Evolutionary conservation across 2,329 filamentous ascomycete species (phyloP), one percentile per base, ranked within the genome.

Genomic region (Phyllachora maydis): DNA sequence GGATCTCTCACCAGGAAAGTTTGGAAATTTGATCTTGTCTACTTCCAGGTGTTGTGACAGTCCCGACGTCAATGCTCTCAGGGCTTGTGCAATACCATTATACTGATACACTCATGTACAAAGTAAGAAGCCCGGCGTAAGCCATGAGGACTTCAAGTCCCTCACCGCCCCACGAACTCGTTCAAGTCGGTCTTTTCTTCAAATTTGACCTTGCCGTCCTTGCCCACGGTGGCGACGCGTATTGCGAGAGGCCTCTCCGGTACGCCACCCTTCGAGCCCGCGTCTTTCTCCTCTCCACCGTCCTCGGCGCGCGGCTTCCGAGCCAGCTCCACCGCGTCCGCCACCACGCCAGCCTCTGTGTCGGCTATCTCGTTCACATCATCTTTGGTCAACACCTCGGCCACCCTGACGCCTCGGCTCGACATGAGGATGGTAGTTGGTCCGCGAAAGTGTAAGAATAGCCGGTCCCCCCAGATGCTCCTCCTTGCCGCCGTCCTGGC

Each of bases 291-390:
- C 14, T 31, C 16, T 34, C 30, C 5, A 33, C 26, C 30, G 50
- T 49, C n/a, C n/a, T n/a, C n/a, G 20, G 20, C 20, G 8, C 11
- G 20, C 10, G 50, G 51, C 31, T 47, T 49, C 4, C 37, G 43
- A 6, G 46, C 47, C 21, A 50, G 34, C 32, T 59, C 60, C 7
- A 73, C 45, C 2, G 69, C 69, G 17, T 65, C 53, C 3, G 66
- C 54, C 0, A 77, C 60, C 2, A 61, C 58, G 1, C 83, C 85
- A 0, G 79, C 66, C 16, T 82, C 75, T 5, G 70, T 58, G 40
- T 83, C 74, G 1, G 85, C 85, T 30, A 93, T 77, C 49, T 95
- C 88, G 35, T 91, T 83, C 26, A 95, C 65, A 34, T 98, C 73
- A 23, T 71, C 64, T 14, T 61, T 57, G 4, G 72, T 78, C 33